These are phyloP conservation scores for Myrica gale DNA, from an alignment of 306 rosid genomes.

Conservation along the genomic window DNA sequence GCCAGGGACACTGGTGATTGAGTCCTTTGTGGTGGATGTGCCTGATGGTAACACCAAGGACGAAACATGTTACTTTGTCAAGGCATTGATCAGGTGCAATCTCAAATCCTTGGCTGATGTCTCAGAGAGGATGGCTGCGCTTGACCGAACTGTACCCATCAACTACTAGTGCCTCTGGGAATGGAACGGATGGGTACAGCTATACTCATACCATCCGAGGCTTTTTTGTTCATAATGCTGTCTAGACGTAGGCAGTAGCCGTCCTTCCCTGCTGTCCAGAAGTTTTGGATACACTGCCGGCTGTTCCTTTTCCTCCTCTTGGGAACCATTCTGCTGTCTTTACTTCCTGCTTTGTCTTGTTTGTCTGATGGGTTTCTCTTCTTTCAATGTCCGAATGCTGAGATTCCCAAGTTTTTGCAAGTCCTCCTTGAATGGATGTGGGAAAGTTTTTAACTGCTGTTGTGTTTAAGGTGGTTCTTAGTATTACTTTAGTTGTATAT, in stretches of 20 bases:
- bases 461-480: constrained; percentile 44
- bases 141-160: constrained; percentile 66
- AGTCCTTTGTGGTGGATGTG: constrained; percentile 90
- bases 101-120: constrained; percentile 93
- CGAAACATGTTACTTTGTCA: constrained; percentile 90
- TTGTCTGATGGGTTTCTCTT: constrained; percentile 38
- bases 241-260: constrained; percentile 64
- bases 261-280: constrained; percentile 52
- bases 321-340: constrained; percentile 45
- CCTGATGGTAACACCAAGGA: constrained; percentile 93
- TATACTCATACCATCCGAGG: constrained; percentile 37
- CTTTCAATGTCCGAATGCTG: constrained; percentile 34
- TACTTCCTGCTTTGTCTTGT: constrained; percentile 24
- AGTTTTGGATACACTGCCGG: constrained; percentile 58
- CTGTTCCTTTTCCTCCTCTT: constrained; percentile 45
- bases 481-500: constrained; percentile 45
- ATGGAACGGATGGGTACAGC: constrained; percentile 36
- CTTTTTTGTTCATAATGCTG: constrained; percentile 45
- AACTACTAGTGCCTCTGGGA: constrained; percentile 40
- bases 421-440: constrained; percentile 36
- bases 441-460: constrained; percentile 37
- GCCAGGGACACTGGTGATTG: constrained; percentile 91
- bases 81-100: constrained; percentile 92
- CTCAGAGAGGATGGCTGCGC: constrained; percentile 96
- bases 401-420: constrained; percentile 35